Base-by-base conservation (phyloP, 768 basidiomycete species). In the Tylopilus rubrobrunneus region DNA sequence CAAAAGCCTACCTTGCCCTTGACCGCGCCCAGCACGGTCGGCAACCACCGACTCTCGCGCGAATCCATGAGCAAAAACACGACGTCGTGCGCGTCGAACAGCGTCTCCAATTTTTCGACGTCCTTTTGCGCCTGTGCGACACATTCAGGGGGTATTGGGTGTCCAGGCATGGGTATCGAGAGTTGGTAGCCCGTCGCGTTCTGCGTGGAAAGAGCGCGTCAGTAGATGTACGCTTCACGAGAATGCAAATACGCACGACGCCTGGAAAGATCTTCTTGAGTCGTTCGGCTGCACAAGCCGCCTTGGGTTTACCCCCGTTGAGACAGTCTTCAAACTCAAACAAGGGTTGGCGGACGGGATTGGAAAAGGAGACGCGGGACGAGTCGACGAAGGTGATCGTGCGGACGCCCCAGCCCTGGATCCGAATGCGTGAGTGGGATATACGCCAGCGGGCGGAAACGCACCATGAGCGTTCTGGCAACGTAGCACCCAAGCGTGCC, bases 401-500 rank as follows among this genome's bases (percentile, higher is more conserved):
- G 27, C 92, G 83, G 11, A 98, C 87, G 10, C 97, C 96, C 96
- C 97, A 98, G 7, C 87, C 95, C 95, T 96, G 42, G 2, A 45
- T 23, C 7, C 8, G 29, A 6, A n/a, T 2, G 1, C 6, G 42
- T 52, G 37, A 45, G 23, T 4, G 17, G 19, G 14, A 15, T 3
- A 21, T 0, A 8, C 8, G 12, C n/a, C 14, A 12, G 1, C 6
- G 1, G 31, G 3, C 1, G 4, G 1, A 14, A 15, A 49, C 53
- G 7, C 7, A 66, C 95, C 92, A 98, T 94, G 34, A 99, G 74
- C 10, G 86, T 86, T 28, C 96, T 77, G 1, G 94, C 85, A 29
- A 98, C 96, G 64, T 98, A 98, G 68, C 97, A 99, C 0, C 97
- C 96, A 10, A 99, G 77, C 0, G 97, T 99, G 1, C 97, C 97